Evolutionary conservation across 1,284 basidiomycete species (phyloP).

Genomic region (Singerocomus inundabilis): DNA sequence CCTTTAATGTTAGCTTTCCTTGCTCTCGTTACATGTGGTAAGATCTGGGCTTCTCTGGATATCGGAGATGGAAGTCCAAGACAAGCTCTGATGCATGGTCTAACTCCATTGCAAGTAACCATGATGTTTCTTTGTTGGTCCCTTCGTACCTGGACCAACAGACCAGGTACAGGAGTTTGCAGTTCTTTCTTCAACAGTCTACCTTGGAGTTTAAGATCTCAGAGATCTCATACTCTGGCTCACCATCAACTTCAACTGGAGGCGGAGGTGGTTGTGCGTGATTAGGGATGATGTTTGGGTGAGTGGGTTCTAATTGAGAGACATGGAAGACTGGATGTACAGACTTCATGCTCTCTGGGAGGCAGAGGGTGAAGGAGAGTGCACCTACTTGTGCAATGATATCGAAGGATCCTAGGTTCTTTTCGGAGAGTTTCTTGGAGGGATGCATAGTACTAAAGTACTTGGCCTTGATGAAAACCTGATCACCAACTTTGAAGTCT

Average conservation of each 20-base stretch:
- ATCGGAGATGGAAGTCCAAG: not conserved
- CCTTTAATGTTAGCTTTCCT: too few relatives aligned
- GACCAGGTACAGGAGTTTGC: not conserved
- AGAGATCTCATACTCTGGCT: not conserved
- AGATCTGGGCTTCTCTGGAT: not conserved
- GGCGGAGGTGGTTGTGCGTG: too few relatives aligned
- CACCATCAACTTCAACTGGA: not conserved
- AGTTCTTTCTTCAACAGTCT: not conserved
- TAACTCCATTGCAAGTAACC: not conserved
- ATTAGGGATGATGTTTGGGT: too few relatives aligned
- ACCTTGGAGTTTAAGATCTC: not conserved
- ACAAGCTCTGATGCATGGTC: not conserved
- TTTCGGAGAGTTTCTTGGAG: not conserved
- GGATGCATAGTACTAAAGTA: not conserved
- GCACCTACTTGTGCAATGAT: not conserved
- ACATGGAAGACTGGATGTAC: not conserved
- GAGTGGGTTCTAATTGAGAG: not conserved
- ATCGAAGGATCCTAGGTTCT: not conserved
- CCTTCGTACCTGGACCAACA: not conserved
- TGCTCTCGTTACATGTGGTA: too few relatives aligned
- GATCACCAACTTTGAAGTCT: not conserved
- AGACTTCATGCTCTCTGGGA: not conserved
- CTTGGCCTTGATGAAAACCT: not conserved
- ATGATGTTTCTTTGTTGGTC: not conserved
- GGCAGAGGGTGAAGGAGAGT: not conserved